Evolutionary conservation across 1,284 basidiomycete genomes (phyloP).

Genomic region (Pisolithus thermaeus): DNA sequence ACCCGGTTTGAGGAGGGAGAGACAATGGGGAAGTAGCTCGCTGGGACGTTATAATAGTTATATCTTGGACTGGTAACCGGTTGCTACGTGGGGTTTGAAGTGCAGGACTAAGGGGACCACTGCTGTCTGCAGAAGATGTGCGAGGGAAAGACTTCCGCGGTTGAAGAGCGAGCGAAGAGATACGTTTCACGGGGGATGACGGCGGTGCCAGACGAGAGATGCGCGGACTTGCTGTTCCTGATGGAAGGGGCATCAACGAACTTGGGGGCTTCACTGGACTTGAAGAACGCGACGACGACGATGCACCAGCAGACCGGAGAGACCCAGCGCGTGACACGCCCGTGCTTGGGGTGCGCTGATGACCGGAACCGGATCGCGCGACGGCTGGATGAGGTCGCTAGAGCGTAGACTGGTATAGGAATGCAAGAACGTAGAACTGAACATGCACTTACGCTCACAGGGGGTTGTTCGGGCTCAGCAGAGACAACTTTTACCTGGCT

Average conservation of each 20-base stretch:
- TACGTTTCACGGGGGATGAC: slow-evolving; percentile 37
- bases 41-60: slow-evolving; percentile 3
- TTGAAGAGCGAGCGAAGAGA: slow-evolving; percentile 32
- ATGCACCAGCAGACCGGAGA: slow-evolving; percentile 30
- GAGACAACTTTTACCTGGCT: slow-evolving; percentile 74
- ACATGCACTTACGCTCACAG: slow-evolving; percentile 18
- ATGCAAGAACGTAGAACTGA: background rate
- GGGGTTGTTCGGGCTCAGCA: slow-evolving; percentile 37
- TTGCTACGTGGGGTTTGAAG: slow-evolving; percentile 15
- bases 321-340: slow-evolving; percentile 32
- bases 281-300: slow-evolving; percentile 38
- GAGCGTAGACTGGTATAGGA: background rate
- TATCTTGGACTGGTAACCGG: slow-evolving; percentile 15
- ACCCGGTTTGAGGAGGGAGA: slow-evolving; percentile 13
- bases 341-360: slow-evolving; percentile 36
- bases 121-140: slow-evolving; percentile 22
- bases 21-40: slow-evolving; percentile 9
- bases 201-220: slow-evolving; percentile 28
- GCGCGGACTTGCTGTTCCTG: slow-evolving; percentile 19
- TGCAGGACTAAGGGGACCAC: slow-evolving; percentile 20
- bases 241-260: slow-evolving; percentile 18
- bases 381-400: slow-evolving; percentile 16
- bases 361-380: slow-evolving; percentile 27
- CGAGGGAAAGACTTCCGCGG: slow-evolving; percentile 28
- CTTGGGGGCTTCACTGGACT: slow-evolving; percentile 35